Base-by-base conservation (phyloP, 225 moss, liverwort and hornwort species). In the Rhytidiadelphus loreus region DNA sequence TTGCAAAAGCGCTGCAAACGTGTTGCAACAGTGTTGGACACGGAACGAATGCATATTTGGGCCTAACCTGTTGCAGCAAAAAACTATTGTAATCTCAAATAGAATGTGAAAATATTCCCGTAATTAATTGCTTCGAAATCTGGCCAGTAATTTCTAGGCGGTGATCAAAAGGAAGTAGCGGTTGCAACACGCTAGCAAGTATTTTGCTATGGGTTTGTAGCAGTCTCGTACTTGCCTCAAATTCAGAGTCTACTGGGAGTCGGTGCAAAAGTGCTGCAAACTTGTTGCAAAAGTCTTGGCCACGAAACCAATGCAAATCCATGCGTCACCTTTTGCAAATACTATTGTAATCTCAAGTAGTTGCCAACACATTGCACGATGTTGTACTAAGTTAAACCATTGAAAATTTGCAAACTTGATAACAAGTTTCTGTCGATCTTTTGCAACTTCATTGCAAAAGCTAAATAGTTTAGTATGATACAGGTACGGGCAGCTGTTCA, bases 401-500 rank as follows among this genome's bases (percentile, higher is more conserved):
- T 81, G 46, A 62, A 44, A 61, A 61, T 32, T 23, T 62, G 62
- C 16, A 44, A 33, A 23, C 2, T 23, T 61, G 44, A 22, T 44
- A 20, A 1, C 29, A 33, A 46, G 33, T 33, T 24, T 44, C 41
- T 61, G 61, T 15, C 23, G 46, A 44, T 23, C 33, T 62, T n/a
- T 5, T 32, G 43, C 43, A 80, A 30, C 43, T 80, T n/a, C 41
- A 29, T 64, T 50, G 50, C 33, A 82, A 3, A 2, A 25, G 25
- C 64, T 80, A 29, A 59, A 12, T 12, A 25, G 15, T 35, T 18
- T 17, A 24, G 37, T 43, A 22, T 24, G 64, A 37, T 44, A 62
- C 88, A 92, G 93, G 82, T 92, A 94, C 9, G 94, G 94, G 73
- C 88, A 90, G 58, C 46, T 92, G 57, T 94, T 94, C 86, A 94